Conservation (phyloP, 2,329 filamentous ascomycete species). For the Trichothecium roseum region DNA sequence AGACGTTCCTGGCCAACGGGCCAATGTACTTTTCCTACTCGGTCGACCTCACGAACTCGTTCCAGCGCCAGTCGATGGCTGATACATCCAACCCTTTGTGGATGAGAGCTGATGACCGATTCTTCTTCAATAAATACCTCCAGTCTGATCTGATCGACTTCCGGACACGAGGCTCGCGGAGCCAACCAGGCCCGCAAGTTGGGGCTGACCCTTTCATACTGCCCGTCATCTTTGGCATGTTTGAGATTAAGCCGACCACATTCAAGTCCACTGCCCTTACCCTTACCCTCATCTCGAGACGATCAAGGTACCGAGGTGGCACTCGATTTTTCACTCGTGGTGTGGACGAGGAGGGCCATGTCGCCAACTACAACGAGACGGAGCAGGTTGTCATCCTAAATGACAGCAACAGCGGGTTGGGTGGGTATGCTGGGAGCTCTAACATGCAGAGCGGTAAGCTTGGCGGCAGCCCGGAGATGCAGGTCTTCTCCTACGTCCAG, state of each 20-base stretch:
- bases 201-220: slow-evolving; percentile 85
- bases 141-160: slow-evolving; percentile 89
- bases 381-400: slow-evolving; percentile 89
- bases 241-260: slow-evolving; percentile 77
- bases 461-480: slow-evolving; percentile 56
- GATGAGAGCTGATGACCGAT: slow-evolving; percentile 89
- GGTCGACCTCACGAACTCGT: slow-evolving; percentile 90
- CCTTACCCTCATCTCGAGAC: slow-evolving; percentile 76
- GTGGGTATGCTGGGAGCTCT: slow-evolving; percentile 69
- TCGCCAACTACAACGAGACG: slow-evolving; percentile 99
- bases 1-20: slow-evolving; percentile 68
- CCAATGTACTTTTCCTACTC: slow-evolving; percentile 99
- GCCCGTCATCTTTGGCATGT: slow-evolving; percentile 91
- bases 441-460: slow-evolving; percentile 67
- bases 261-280: slow-evolving; percentile 81
- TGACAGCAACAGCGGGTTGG: slow-evolving; percentile 59
- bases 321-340: slow-evolving; percentile 94
- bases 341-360: slow-evolving; percentile 84
- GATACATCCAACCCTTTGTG: slow-evolving; percentile 68
- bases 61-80: slow-evolving; percentile 80
- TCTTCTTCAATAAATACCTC: slow-evolving; percentile 97
- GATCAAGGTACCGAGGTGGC: slow-evolving; percentile 79
- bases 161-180: slow-evolving; percentile 51
- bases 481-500: slow-evolving; percentile 90
- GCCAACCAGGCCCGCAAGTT: slow-evolving; percentile 59